Evolutionary conservation across 148 eudicot genomes (phyloP).

Genomic region (Heliosperma pusillum): DNA sequence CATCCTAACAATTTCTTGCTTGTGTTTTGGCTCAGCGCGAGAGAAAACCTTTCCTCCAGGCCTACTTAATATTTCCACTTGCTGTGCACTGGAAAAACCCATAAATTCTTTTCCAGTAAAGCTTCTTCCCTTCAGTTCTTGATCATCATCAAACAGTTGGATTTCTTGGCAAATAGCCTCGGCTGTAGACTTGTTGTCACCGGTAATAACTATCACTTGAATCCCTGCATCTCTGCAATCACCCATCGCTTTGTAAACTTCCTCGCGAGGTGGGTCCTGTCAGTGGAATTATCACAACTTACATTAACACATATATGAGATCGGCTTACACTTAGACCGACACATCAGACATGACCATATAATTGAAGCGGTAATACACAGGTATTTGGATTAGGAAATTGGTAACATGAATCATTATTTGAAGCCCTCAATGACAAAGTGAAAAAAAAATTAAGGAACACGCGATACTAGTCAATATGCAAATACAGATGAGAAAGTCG

Average conservation of each 20-base stretch:
- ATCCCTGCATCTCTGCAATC: constrained; percentile 86
- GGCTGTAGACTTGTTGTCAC: constrained; percentile 83
- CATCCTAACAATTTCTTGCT: constrained; percentile 84
- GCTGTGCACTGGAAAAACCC: constrained; percentile 48
- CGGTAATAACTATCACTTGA: constrained; percentile 80
- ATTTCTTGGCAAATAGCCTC: constrained; percentile 82
- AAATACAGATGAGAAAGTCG: neutral
- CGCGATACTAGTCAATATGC: neutral
- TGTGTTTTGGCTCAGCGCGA: constrained; percentile 88
- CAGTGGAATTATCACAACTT: neutral
- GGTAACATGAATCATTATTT: too few species aligned
- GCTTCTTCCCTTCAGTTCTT: constrained; percentile 55
- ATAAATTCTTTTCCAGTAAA: constrained; percentile 85
- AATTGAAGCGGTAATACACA: too few species aligned
- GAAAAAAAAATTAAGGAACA: too few species aligned
- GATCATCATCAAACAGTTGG: constrained; percentile 42
- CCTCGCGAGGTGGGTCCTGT: constrained; percentile 91
- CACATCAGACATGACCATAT: too few species aligned
- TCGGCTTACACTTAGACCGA: neutral
- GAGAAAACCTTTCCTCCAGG: constrained; percentile 83
- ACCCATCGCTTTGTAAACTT: constrained; percentile 67
- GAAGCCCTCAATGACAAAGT: too few species aligned
- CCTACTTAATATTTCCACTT: constrained; percentile 46
- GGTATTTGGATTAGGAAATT: too few species aligned
- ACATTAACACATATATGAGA: neutral